phyloP scores from a whole-genome alignment of 345 rosid genomes.

The Turnera subulata region DNA sequence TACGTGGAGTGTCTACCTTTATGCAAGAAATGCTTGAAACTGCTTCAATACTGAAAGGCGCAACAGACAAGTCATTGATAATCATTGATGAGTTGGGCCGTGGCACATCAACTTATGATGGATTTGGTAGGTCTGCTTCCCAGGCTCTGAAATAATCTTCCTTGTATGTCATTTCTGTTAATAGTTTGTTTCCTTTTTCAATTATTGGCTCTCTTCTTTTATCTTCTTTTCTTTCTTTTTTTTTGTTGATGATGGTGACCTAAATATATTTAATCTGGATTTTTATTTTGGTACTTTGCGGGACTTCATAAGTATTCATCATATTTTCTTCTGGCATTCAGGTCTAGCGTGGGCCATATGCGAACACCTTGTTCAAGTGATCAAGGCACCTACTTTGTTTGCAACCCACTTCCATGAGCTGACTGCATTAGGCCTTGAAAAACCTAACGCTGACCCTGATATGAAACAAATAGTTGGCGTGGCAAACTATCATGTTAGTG shows the following conservation, averaged over 20 bases:
- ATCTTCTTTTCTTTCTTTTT: too few relatives aligned
- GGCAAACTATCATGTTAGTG: conserved; percentile 93
- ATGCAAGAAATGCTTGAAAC: conserved; percentile 99
- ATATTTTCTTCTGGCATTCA: conserved; percentile 19
- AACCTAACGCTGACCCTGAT: conserved; percentile 28
- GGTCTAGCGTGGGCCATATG: conserved; percentile 99
- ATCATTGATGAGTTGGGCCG: conserved; percentile 98
- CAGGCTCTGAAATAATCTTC: not conserved
- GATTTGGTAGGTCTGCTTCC: conserved; percentile 66
- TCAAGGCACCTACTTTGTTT: conserved; percentile 85
- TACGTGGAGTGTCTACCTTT: conserved; percentile 95
- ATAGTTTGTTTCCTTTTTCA: too few relatives aligned
- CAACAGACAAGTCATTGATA: conserved; percentile 77
- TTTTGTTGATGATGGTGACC: too few relatives aligned
- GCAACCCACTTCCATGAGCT: conserved; percentile 99
- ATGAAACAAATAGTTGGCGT: conserved; percentile 60
- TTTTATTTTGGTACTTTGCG: too few relatives aligned
- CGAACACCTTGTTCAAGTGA: conserved; percentile 87
- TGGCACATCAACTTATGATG: conserved; percentile 97
- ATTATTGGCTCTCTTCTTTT: too few relatives aligned
- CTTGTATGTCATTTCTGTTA: too few relatives aligned
- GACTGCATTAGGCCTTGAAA: conserved; percentile 78
- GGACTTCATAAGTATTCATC: not conserved
- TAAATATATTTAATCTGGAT: too few relatives aligned
- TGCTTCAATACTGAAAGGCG: conserved; percentile 94